A percentile compares a stretch with the other conserved stretches of the same genome.
Evolutionary conservation across 305 asterid species (phyloP).

Genomic region (Salvia sclarea): DNA sequence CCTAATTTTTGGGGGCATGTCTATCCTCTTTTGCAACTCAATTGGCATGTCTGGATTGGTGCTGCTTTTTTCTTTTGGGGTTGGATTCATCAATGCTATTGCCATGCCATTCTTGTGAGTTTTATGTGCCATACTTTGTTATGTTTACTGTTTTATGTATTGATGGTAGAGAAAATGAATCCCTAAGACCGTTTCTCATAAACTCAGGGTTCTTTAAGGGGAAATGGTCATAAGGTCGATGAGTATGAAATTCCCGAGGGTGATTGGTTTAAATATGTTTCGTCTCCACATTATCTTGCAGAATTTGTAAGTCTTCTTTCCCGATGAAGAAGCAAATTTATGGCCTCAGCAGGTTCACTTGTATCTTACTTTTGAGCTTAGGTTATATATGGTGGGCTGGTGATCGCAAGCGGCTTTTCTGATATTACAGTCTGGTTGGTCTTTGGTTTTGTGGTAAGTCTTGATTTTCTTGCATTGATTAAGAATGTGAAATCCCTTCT

Average conservation of each 20-base stretch:
- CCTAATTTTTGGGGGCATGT: constrained; percentile 49
- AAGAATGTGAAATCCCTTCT: not conserved
- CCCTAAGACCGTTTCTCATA: not conserved
- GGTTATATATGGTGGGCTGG: constrained; percentile 74
- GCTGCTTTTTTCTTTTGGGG: constrained; percentile 69
- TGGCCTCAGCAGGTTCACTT: not conserved
- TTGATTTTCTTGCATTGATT: constrained; percentile 1
- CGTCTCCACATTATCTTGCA: constrained; percentile 87
- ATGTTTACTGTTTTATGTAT: not conserved
- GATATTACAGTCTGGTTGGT: constrained; percentile 76
- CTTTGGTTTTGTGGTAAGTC: constrained; percentile 68
- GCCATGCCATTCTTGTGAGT: constrained; percentile 83
- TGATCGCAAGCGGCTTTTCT: constrained; percentile 70
- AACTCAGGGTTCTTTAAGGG: constrained; percentile 67
- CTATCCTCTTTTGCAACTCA: constrained; percentile 54
- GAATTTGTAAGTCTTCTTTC: constrained; percentile 60
- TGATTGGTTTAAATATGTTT: constrained; percentile 89
- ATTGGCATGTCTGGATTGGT: constrained; percentile 76
- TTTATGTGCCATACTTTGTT: not conserved
- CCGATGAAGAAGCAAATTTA: not conserved
- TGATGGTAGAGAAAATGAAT: not conserved
- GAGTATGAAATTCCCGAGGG: constrained; percentile 69
- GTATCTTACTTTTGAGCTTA: constrained; percentile 28
- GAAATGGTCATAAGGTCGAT: constrained; percentile 37
- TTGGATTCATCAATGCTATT: constrained; percentile 70